phyloP scores from a whole-genome alignment of 306 rosid genomes.

The Vigna radiata region DNA sequence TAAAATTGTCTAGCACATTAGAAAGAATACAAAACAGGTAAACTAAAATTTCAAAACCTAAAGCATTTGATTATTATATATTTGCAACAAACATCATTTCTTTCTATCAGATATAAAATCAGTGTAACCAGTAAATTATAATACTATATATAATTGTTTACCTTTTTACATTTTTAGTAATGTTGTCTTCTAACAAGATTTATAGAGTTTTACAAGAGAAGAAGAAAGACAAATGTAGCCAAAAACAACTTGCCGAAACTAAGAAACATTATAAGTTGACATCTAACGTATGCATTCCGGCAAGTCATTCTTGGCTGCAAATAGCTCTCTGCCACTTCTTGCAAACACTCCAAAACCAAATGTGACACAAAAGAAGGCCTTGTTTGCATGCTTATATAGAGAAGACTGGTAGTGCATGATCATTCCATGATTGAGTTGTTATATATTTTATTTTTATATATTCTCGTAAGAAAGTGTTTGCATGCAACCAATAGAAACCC shows the following conservation, averaged over 20 bases:
- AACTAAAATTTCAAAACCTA: not conserved
- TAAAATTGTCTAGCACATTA: not conserved
- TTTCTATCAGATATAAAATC: not conserved
- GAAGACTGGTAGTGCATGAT: not conserved
- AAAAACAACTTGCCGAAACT: conserved; percentile 49
- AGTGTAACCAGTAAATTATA: too few species aligned
- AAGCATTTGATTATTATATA: not conserved
- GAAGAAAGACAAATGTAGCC: conserved; percentile 50
- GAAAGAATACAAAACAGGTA: not conserved
- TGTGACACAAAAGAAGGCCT: conserved; percentile 20
- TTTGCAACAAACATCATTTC: not conserved
- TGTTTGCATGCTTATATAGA: conserved; percentile 41
- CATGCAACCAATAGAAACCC: not conserved
- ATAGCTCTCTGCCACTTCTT: conserved; percentile 38
- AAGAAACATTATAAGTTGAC: too few species aligned
- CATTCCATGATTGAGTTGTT: conserved; percentile 29
- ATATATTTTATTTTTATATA: not conserved
- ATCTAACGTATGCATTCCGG: conserved; percentile 9
- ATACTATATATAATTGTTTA: not conserved
- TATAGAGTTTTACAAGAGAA: conserved; percentile 40
- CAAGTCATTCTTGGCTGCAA: conserved; percentile 72
- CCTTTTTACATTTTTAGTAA: not conserved
- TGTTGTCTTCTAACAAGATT: not conserved
- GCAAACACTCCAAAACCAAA: conserved; percentile 44
- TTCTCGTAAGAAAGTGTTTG: conserved; percentile 21